Base-by-base conservation (phyloP, 2,329 filamentous ascomycete species). In the Basipetospora chlamydospora region DNA sequence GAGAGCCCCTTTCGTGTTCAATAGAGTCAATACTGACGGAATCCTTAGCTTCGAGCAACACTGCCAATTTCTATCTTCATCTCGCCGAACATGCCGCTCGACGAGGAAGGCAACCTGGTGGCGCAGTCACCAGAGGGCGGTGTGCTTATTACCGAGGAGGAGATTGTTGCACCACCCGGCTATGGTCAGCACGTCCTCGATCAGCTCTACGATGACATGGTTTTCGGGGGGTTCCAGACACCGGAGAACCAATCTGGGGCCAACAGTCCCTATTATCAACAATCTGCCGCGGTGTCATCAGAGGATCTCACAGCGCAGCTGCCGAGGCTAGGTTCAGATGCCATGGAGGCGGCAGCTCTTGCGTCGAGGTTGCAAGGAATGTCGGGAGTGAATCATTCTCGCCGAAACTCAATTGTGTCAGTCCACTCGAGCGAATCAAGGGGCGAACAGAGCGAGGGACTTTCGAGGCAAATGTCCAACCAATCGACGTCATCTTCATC, bases 51-150 rank as follows among this genome's bases (percentile, higher is more conserved):
- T 36, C 80, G 88, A 36, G 88, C 88, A 32, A 90, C 86, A 28
- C 73, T 96, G 22, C 87, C 90, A 2, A 73, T 96, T 12, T 85
- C 85, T 38, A 78, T 98, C 26, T 95, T 94, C 59, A 95, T 96
- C 46, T 98, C 90, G 5, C 88, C 90, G 1, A 90, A 90, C 50
- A 76, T 94, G 48, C 80, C 85, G 0, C 73, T 95, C 26, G 84
- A 90, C 48, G 85, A 93, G 36, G 73, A 88, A 41, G 90, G 93
- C 47, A 79, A 82, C 47, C 68, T 96, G 2, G 64, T 83, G 37
- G 62, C 41, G 57, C 65, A 46, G 53, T 60, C 60, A 9, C 37
- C 44, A 8, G 63, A 69, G 30, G 35, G 30, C 7, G 25, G 16
- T 13, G 26, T 37, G 8, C 35, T 28, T 26, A 9, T 31, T 15